Evolutionary conservation across 1,139 yeast genomes (phyloP).

Genomic region (Waltiozyma sp.): DNA sequence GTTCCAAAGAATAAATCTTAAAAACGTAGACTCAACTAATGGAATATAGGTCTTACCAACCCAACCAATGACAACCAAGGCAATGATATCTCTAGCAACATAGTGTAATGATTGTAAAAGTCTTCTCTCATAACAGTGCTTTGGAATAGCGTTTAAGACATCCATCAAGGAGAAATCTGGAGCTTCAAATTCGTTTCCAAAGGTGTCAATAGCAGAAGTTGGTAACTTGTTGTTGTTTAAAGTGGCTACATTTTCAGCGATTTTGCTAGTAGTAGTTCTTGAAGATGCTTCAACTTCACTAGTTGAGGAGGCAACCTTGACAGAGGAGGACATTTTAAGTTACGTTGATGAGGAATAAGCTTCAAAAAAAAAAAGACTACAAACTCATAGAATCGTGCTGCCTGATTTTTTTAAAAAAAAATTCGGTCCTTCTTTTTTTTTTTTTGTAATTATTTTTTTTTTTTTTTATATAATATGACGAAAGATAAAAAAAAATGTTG

Average conservation of each 20-base stretch:
- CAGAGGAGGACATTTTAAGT: conserved; percentile 2
- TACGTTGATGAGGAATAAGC: too few species aligned
- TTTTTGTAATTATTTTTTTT: too few species aligned
- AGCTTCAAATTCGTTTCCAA: conserved; percentile 46
- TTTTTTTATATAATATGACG: too few species aligned
- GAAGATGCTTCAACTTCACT: background rate
- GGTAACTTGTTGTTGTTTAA: conserved; percentile 4
- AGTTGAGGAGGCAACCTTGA: conserved; percentile 1
- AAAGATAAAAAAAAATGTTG: too few species aligned
- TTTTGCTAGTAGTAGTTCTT: conserved; percentile 6
- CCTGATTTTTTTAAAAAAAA: too few species aligned
- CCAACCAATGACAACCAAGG: conserved; percentile 29
- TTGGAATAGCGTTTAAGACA: conserved; percentile 47
- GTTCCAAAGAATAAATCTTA: conserved; percentile 36
- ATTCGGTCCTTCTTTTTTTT: too few species aligned
- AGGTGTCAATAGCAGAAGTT: conserved; percentile 34
- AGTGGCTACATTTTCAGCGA: conserved; percentile 8
- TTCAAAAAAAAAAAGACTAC: too few species aligned
- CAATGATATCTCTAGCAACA: conserved; percentile 44
- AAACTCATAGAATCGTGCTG: too few species aligned
- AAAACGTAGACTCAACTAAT: conserved; percentile 23
- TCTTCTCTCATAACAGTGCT: conserved; percentile 49
- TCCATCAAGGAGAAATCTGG: conserved; percentile 58
- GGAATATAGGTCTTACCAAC: conserved; percentile 39
- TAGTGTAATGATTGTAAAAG: conserved; percentile 39